Base-by-base conservation (phyloP, 2,329 filamentous ascomycete species). In the Colletotrichum sp. region DNA sequence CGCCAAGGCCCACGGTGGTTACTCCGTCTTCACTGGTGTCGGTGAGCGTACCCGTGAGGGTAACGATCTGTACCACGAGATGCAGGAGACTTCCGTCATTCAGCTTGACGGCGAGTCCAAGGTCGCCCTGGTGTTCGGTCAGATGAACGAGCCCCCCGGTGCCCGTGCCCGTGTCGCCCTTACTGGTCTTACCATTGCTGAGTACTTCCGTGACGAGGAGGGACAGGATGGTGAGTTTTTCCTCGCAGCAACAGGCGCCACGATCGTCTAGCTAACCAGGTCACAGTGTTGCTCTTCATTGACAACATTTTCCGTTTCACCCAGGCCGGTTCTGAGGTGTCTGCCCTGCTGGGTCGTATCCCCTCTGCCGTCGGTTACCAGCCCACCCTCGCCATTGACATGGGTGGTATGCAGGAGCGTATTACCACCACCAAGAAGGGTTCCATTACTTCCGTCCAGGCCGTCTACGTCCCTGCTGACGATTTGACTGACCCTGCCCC, bases 291-390 rank as follows among this genome's bases (percentile, higher is more conserved):
- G 86, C 96, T 98, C 88, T 98, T 98, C 92, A 98, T 98, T 88
- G 97, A 99, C 94, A 99, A 99, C 93, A 98, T 99, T 90, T 98
- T 98, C 95, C 94, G 97, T 86, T 98, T 98, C 93, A 98, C 96
- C 81, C 96, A 98, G 91, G 97, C 97, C 87, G 97, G 97, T 96
- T 98, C 97, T 84, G 97, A 99, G 91, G 97, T 99, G 93, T 98
- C 96, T 91, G 97, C 97, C 85, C 93, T 99, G 87, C 92, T 99
- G 81, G 97, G 97, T 92, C 96, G 97, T 96, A 99, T 99, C 85
- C 97, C 97, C 89, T 99, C 97, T 92, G 97, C 97, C 87, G 97
- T 99, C 94, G 97, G 97, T 94, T 99, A 99, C 93, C 97, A 98
- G 90, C 96, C 96, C 86, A 98, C 96, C 83, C 95, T 98, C 84